Conservation (phyloP, 345 rosid species). For the Conringia planisiliqua region DNA sequence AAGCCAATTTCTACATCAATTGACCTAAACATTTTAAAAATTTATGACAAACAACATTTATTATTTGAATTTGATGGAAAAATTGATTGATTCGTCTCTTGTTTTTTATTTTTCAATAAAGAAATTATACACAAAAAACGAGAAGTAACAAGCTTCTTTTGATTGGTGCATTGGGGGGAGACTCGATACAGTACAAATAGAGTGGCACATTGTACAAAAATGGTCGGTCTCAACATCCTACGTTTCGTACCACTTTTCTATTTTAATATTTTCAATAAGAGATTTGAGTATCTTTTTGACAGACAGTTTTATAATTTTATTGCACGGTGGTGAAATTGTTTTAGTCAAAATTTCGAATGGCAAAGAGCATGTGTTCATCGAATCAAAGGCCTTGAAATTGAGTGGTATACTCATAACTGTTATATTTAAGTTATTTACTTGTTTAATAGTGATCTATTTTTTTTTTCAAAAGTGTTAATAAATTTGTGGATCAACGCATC, state of each 20-base stretch:
- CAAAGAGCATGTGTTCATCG: not conserved
- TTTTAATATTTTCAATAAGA: not conserved
- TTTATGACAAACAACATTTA: not conserved
- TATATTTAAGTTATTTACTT: too few relatives aligned
- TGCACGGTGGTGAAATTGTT: not conserved
- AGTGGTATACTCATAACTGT: too few relatives aligned
- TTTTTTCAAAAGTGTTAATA: too few relatives aligned
- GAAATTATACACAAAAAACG: not conserved
- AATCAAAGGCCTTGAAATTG: too few relatives aligned
- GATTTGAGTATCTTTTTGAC: not conserved
- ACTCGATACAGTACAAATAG: slow-evolving; percentile 10
- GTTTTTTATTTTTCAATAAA: not conserved
- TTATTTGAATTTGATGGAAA: not conserved
- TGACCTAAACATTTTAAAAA: not conserved
- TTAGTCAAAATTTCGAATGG: not conserved
- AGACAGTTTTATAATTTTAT: not conserved
- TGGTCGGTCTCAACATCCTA: slow-evolving; percentile 23
- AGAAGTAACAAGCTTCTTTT: not conserved
- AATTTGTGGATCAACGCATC: too few relatives aligned
- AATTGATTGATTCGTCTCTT: not conserved
- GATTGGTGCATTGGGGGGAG: slow-evolving; percentile 12
- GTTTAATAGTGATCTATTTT: too few relatives aligned
- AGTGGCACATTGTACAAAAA: slow-evolving; percentile 23
- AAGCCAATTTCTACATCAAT: not conserved
- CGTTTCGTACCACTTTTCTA: not conserved